Base-by-base conservation (phyloP, 2,329 filamentous ascomycete genomes). In the Hypoxylon sp. region DNA sequence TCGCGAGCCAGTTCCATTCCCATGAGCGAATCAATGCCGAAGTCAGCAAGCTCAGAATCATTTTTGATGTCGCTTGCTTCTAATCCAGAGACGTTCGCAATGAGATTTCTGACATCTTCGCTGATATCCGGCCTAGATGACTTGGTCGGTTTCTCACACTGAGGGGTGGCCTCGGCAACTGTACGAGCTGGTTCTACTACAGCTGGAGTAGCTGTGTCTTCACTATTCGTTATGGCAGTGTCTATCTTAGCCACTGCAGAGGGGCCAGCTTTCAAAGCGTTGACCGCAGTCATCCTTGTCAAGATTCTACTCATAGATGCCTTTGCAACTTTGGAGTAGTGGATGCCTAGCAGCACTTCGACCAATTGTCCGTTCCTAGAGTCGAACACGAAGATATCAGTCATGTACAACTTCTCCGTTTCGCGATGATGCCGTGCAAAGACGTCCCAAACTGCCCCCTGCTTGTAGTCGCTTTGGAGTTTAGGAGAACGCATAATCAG, bases 11-110 rank as follows among this genome's bases (percentile, higher is more conserved):
- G 59, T 67, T 86, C 84, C 81, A 84, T 85, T 0, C 78, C 81
- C 79, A 84, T 82, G 0, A 86, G 76, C 0, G 84, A 86, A 69
- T 86, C 84, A 33, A 86, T 83, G 1, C 84, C 84, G 1, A 84
- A 51, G 35, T 84, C 80, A 8, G 74, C 78, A 14, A 85, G 74
- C 4, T 77, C 70, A 2, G 69, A 70, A 19, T 80, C 76, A 14
- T 69, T 46, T 14, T 76, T 74, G 6, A 85, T 79, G 14, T 84
- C 80, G 2, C 68, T 58, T 0, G 70, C 31, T 29, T 81, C 79
- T 3, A 82, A 50, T 17, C 81, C 80, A 1, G 78, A 77, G 0
- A 81, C 60, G 9, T 79, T 69, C 11, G 68, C 59, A 0, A 77
- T 42, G 5, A 77, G 31, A 9, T 64, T 47, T 33, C 58, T 63